Conservation (phyloP, 2,329 filamentous ascomycete genomes). For the Penicillium sp. region DNA sequence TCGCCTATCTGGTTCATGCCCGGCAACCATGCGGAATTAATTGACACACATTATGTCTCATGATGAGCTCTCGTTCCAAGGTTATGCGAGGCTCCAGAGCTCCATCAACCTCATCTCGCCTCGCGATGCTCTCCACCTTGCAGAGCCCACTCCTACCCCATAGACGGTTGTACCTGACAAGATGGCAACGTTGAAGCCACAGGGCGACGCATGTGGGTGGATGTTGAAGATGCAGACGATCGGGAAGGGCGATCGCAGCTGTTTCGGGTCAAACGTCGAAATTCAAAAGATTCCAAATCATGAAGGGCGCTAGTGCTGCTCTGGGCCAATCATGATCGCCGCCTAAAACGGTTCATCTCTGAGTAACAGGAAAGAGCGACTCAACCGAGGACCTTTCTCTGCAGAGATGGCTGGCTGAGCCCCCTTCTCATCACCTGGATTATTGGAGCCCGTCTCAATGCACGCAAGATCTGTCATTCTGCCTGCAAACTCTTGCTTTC, state of each 20-base stretch:
- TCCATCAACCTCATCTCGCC: neutral
- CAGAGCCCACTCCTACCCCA: neutral
- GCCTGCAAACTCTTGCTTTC: neutral
- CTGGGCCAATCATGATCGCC: constrained; percentile 29
- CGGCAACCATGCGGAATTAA: constrained; percentile 4
- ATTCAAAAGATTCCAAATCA: constrained; percentile 33
- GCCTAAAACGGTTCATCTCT: constrained; percentile 25
- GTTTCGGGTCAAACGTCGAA: constrained; percentile 19
- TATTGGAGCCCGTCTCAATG: constrained; percentile 15
- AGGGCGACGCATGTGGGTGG: neutral
- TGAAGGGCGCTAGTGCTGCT: constrained; percentile 19
- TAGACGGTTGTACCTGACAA: neutral
- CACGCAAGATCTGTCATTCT: constrained; percentile 26
- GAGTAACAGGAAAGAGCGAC: constrained; percentile 18
- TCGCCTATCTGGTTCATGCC: constrained; percentile 10
- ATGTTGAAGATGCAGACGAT: neutral
- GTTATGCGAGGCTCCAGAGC: neutral
- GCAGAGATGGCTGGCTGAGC: constrained; percentile 14
- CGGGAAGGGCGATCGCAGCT: constrained; percentile 22
- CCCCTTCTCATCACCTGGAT: neutral
- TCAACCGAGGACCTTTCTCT: neutral
- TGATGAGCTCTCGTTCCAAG: neutral
- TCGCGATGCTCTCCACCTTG: constrained; percentile 1
- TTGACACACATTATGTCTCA: neutral
- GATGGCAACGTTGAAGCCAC: neutral